Evolutionary conservation across 2,329 filamentous ascomycete genomes (phyloP).

Genomic region (Fusarium virguliforme): DNA sequence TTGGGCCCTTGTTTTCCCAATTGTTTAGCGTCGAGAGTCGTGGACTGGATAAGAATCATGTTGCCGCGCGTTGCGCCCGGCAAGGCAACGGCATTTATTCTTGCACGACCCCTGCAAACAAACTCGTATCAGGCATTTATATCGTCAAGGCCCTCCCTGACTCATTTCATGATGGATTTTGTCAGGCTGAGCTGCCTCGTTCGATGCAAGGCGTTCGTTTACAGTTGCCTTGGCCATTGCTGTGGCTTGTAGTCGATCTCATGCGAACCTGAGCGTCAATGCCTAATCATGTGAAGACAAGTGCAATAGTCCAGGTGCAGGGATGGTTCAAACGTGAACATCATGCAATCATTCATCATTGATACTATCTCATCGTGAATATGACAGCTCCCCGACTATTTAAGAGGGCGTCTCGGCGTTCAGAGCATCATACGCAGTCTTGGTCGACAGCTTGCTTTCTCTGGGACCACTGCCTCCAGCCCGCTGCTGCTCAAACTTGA

Average conservation of each 20-base stretch:
- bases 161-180: constrained; percentile 11
- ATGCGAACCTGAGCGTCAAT: background rate
- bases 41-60: constrained; percentile 22
- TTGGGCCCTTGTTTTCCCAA: constrained; percentile 25
- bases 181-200: constrained; percentile 11
- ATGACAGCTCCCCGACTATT: constrained; percentile 7
- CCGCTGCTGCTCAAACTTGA: constrained; percentile 56
- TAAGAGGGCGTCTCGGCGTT: constrained; percentile 51
- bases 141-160: constrained; percentile 15
- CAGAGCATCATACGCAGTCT: constrained; percentile 54
- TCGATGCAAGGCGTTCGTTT: background rate
- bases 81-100: constrained; percentile 15
- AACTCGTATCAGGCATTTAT: constrained; percentile 38
- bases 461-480: constrained; percentile 49
- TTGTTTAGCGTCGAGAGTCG: background rate
- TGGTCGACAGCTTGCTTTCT: constrained; percentile 48
- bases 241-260: background rate
- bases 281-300: constrained; percentile 10
- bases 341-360: constrained; percentile 41
- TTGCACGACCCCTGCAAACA: constrained; percentile 37
- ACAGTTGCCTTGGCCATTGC: background rate
- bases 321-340: background rate
- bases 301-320: no score
- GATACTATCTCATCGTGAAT: constrained; percentile 20
- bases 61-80: constrained; percentile 39